Evolutionary conservation across 2,329 filamentous ascomycete species (phyloP).

Genomic region (Xylariales sp.): DNA sequence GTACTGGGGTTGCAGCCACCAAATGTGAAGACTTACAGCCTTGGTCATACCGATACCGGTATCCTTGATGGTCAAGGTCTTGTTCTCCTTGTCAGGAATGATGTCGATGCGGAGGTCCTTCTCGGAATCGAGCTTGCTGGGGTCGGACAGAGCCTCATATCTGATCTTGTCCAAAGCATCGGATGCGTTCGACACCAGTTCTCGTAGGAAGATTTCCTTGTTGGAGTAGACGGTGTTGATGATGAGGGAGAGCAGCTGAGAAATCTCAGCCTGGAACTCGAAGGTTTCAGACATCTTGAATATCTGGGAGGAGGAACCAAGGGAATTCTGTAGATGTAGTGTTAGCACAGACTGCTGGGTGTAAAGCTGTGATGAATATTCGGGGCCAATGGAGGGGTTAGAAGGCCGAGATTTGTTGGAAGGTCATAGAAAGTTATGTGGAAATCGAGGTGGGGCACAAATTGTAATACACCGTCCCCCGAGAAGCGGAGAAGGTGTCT

Average conservation of each 20-base stretch:
- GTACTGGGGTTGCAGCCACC: not conserved
- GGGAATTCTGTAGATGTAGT: constrained; percentile 27
- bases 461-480: constrained; percentile 1
- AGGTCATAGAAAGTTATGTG: constrained; percentile 15
- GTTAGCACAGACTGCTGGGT: constrained; percentile 17
- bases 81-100: constrained; percentile 96
- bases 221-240: constrained; percentile 99
- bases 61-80: constrained; percentile 97
- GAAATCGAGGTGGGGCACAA: constrained; percentile 20
- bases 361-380: not conserved
- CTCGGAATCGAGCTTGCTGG: constrained; percentile 94
- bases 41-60: constrained; percentile 99
- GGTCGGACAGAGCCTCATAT: constrained; percentile 97
- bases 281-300: constrained; percentile 90
- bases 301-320: constrained; percentile 14
- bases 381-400: not conserved
- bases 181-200: constrained; percentile 97
- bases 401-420: constrained; percentile 4
- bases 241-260: constrained; percentile 99
- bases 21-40: constrained; percentile 75
- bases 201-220: constrained; percentile 99
- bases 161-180: constrained; percentile 99
- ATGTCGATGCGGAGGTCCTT: constrained; percentile 99
- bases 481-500: not conserved
- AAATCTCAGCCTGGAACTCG: constrained; percentile 99